phyloP scores from a whole-genome alignment of 106 monocot genomes.

The Posidonia australis region DNA sequence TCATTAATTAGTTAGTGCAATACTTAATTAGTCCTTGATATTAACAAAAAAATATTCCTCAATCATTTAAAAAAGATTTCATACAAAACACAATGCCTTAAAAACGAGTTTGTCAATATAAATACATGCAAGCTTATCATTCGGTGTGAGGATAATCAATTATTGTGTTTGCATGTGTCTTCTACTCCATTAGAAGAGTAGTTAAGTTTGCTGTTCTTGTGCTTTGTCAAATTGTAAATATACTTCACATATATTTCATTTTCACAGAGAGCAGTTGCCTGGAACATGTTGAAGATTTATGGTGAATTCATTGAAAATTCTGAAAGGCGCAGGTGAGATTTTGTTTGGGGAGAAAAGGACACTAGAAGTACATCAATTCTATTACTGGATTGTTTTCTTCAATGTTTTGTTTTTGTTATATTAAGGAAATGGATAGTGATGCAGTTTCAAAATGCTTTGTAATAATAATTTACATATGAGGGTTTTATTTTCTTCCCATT shows the following conservation, averaged over 20 bases:
- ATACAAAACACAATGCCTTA: background rate
- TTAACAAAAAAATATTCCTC: background rate
- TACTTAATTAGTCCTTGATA: too few relatives aligned
- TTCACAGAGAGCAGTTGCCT: conserved; percentile 49
- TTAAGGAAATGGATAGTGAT: too few relatives aligned
- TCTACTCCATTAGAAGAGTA: too few relatives aligned
- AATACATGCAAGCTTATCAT: background rate
- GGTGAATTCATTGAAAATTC: conserved; percentile 74
- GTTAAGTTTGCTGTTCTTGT: background rate
- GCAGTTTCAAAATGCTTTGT: too few relatives aligned
- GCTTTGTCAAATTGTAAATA: background rate
- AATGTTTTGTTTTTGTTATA: too few relatives aligned
- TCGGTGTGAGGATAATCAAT: background rate
- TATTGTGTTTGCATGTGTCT: background rate
- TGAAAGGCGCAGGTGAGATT: conserved; percentile 57
- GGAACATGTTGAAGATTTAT: conserved; percentile 87
- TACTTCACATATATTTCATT: background rate
- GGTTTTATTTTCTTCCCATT: too few relatives aligned
- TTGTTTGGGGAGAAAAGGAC: conserved; percentile 55
- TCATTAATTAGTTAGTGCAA: background rate
- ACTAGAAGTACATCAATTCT: conserved; percentile 18
- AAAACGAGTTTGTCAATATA: background rate
- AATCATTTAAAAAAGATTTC: background rate
- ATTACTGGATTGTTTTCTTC: too few relatives aligned
- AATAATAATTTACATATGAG: too few relatives aligned